Evolutionary conservation across 345 rosid species (phyloP).

Genomic region (Microcos paniculata): DNA sequence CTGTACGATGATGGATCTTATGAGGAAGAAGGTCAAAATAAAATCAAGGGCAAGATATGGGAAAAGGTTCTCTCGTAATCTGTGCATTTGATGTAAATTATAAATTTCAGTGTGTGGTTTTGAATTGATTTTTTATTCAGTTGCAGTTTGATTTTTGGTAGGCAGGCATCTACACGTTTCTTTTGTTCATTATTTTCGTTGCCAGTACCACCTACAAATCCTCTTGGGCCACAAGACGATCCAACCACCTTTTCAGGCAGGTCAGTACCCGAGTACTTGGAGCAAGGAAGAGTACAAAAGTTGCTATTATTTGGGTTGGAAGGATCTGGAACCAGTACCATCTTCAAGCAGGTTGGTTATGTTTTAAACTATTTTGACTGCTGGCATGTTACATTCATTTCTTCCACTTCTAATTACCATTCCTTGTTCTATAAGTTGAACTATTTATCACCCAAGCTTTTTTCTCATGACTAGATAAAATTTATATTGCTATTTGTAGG

Average conservation of each 20-base stretch:
- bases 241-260: constrained; percentile 38
- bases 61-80: constrained; percentile 60
- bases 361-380: background rate
- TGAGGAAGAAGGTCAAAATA: constrained; percentile 96
- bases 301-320: constrained; percentile 54
- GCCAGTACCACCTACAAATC: constrained; percentile 54
- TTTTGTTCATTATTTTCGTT: constrained; percentile 52
- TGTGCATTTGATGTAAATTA: constrained; percentile 2
- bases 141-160: constrained; percentile 40
- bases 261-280: constrained; percentile 47
- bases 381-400: background rate
- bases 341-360: constrained; percentile 57
- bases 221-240: constrained; percentile 43
- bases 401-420: background rate
- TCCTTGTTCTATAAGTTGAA: background rate
- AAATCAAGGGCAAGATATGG: constrained; percentile 90
- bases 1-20: constrained; percentile 89
- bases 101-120: constrained; percentile 7
- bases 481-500: background rate
- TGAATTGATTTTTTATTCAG: constrained; percentile 34
- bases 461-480: background rate
- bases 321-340: constrained; percentile 65
- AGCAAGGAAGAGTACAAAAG: constrained; percentile 52
- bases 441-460: background rate
- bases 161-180: constrained; percentile 66